Conservation (phyloP, 192 early-diverging fungal genomes). For the Spinellus fusiger region DNA sequence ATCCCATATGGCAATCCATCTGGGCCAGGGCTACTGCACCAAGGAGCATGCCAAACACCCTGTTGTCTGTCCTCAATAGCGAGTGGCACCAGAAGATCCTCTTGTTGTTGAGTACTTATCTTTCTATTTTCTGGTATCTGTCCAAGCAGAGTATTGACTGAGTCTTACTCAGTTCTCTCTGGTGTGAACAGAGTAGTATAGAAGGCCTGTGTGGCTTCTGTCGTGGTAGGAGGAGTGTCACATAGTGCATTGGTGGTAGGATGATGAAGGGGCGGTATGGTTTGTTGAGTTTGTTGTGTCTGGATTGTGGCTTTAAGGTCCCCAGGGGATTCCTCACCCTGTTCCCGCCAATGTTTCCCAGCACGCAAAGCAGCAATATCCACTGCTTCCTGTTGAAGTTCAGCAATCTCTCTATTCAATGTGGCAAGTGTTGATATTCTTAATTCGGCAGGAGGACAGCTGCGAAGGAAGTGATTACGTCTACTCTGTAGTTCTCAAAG, state of each 20-base stretch:
- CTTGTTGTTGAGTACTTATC: too few species aligned
- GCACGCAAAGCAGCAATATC: not conserved
- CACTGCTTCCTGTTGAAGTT: not conserved
- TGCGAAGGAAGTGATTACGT: not conserved
- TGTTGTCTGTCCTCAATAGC: not conserved
- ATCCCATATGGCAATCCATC: slow-evolving; percentile 9
- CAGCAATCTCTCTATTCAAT: not conserved
- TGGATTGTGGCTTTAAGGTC: not conserved
- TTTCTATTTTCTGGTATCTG: too few species aligned
- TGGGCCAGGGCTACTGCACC: not conserved
- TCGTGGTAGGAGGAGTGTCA: too few species aligned
- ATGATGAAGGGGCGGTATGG: not conserved
- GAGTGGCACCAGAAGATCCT: not conserved
- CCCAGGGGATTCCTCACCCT: too few species aligned
- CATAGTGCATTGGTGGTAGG: too few species aligned
- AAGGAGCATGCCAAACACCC: not conserved
- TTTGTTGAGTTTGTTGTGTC: not conserved
- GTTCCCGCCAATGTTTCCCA: not conserved
- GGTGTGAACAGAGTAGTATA: too few species aligned
- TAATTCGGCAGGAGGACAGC: too few species aligned
- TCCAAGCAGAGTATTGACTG: too few species aligned
- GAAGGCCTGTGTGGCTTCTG: too few species aligned
- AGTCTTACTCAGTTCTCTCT: too few species aligned
- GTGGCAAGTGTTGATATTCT: too few species aligned
- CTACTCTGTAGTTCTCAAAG: not conserved